These are phyloP conservation scores for Corynascus novoguineensis DNA, from an alignment of 495 filamentous ascomycete genomes.

Conservation along the genomic window DNA sequence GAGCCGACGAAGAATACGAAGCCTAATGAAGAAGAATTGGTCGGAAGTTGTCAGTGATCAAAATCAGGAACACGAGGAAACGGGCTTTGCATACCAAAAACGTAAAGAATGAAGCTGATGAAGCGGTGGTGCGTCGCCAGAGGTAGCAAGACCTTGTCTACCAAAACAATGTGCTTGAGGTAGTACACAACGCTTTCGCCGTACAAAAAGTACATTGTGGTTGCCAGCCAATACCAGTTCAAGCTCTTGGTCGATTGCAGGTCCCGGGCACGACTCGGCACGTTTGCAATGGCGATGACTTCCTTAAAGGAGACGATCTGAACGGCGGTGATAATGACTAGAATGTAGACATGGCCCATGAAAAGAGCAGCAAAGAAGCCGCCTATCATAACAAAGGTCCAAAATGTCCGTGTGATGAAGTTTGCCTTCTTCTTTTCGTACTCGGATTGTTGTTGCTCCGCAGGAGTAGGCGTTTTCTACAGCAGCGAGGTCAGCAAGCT, in stretches of 20 bases:
- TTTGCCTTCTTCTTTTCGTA: slow-evolving; percentile 99
- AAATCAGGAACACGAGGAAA: too few species aligned
- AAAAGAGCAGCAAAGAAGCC: slow-evolving; percentile 88
- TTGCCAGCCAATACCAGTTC: slow-evolving; percentile 99
- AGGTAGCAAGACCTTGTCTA: slow-evolving; percentile 87
- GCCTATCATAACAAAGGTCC: slow-evolving; percentile 96
- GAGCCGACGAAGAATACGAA: slow-evolving; percentile 98
- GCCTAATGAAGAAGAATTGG: slow-evolving; percentile 54
- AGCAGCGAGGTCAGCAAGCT: neutral
- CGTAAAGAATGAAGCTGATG: slow-evolving; percentile 96
- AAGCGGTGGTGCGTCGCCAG: slow-evolving; percentile 97
- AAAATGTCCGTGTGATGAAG: slow-evolving; percentile 95
- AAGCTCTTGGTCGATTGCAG: slow-evolving; percentile 89
- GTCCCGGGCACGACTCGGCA: slow-evolving; percentile 84
- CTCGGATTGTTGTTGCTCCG: slow-evolving; percentile 48
- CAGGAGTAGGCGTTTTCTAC: slow-evolving; percentile 30
- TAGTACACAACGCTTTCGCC: slow-evolving; percentile 99
- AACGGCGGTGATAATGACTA: slow-evolving; percentile 82
- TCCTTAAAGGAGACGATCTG: slow-evolving; percentile 99
- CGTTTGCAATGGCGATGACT: slow-evolving; percentile 95
- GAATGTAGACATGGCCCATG: slow-evolving; percentile 93
- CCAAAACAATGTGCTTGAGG: slow-evolving; percentile 94
- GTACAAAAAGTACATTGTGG: slow-evolving; percentile 98
- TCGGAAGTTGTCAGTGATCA: too few species aligned
- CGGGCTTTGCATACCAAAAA: slow-evolving; percentile 71